Evolutionary conservation across 192 early-diverging fungal genomes (phyloP).

Genomic region (Coemansia sp.): DNA sequence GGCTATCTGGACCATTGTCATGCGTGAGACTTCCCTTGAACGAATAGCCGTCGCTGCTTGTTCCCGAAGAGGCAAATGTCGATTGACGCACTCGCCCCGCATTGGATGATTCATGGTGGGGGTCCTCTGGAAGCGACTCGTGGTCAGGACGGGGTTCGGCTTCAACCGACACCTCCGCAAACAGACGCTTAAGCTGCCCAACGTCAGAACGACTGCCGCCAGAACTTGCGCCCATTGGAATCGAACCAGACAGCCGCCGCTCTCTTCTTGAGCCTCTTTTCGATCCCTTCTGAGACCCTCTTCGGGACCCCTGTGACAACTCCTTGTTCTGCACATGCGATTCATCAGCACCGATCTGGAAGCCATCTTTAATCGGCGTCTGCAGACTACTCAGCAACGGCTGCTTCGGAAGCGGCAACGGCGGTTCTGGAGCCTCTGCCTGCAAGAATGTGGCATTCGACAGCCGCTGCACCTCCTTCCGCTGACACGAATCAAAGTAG

Average conservation of each 20-base stretch:
- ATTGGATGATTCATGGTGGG: background rate
- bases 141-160: background rate
- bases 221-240: background rate
- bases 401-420: slow-evolving; percentile 8
- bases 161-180: slow-evolving; percentile 16
- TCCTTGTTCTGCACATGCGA: background rate
- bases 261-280: slow-evolving; percentile 21
- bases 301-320: slow-evolving; percentile 17
- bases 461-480: slow-evolving; percentile 77
- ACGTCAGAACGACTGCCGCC: slow-evolving; percentile 15
- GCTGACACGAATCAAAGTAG: slow-evolving; percentile 85
- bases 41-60: slow-evolving; percentile 46
- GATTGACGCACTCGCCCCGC: background rate
- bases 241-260: slow-evolving; percentile 19
- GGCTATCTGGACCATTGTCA: background rate
- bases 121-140: background rate
- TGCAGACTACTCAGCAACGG: slow-evolving; percentile 10
- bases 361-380: background rate
- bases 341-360: background rate
- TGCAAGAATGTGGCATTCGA: slow-evolving; percentile 62
- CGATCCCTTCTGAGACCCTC: slow-evolving; percentile 29
- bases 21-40: slow-evolving; percentile 8
- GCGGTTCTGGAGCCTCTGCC: slow-evolving; percentile 10
- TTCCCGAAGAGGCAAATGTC: slow-evolving; percentile 7
- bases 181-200: slow-evolving; percentile 53